These are phyloP conservation scores for Rhododendron mucronatum DNA, from an alignment of 148 eudicot species.

Conservation along the genomic window DNA sequence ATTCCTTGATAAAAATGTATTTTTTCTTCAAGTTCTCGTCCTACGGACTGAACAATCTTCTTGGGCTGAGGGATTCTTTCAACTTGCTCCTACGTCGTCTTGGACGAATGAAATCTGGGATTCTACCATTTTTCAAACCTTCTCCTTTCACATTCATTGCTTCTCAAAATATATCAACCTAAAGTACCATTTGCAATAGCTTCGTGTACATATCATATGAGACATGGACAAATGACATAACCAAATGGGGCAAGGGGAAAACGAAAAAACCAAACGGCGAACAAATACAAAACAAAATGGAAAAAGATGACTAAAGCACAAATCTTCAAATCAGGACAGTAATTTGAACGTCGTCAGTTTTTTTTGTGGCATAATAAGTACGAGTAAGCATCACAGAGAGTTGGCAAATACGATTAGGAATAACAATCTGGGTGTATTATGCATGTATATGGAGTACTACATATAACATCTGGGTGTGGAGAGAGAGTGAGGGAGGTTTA, in stretches of 20 bases:
- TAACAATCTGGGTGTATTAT: too few relatives aligned
- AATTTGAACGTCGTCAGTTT: background rate
- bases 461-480: background rate
- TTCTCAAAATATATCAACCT: background rate
- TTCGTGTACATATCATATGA: background rate
- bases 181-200: background rate
- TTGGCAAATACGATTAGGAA: too few relatives aligned
- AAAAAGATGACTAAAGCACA: background rate
- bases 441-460: too few relatives aligned
- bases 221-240: background rate
- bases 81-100: background rate
- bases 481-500: constrained; percentile 8
- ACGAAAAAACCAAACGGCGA: too few relatives aligned
- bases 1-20: too few relatives aligned
- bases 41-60: too few relatives aligned
- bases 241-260: too few relatives aligned
- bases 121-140: too few relatives aligned
- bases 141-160: too few relatives aligned
- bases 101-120: background rate
- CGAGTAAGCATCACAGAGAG: background rate
- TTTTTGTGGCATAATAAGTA: background rate
- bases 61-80: too few relatives aligned
- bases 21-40: too few relatives aligned
- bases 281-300: background rate
- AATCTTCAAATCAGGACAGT: background rate